Evolutionary conservation across 2,329 filamentous ascomycete species (phyloP).

Genomic region (Penicillium nordicum): DNA sequence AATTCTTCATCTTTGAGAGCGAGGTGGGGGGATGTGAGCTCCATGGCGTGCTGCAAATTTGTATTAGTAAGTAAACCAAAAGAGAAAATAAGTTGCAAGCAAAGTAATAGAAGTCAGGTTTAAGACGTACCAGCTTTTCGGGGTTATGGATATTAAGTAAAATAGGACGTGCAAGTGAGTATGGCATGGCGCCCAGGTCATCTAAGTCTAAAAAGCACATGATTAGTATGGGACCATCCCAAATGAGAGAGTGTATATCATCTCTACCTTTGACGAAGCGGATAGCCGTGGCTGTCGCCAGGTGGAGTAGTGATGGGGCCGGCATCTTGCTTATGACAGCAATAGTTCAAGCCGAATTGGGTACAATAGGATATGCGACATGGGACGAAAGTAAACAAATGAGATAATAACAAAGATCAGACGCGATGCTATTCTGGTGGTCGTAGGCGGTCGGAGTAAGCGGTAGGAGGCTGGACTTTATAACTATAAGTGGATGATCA

Average conservation of each 20-base stretch:
- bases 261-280: constrained; percentile 36
- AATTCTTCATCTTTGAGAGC: constrained; percentile 65
- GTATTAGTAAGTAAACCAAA: constrained; percentile 3
- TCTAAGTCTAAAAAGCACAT: constrained; percentile 49
- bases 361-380: constrained; percentile 4
- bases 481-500: constrained; percentile 1
- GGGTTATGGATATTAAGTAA: constrained; percentile 70
- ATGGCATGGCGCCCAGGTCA: constrained; percentile 70
- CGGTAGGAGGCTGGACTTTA: not conserved
- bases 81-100: not conserved
- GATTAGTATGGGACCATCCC: not conserved
- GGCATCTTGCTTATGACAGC: constrained; percentile 28
- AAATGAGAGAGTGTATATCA: not conserved
- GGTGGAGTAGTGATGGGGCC: constrained; percentile 34
- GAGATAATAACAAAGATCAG: not conserved
- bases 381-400: constrained; percentile 14
- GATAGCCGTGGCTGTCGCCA: constrained; percentile 37
- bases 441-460: not conserved
- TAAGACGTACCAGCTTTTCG: constrained; percentile 61
- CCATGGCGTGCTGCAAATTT: constrained; percentile 54
- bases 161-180: constrained; percentile 62
- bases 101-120: not conserved
- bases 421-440: not conserved
- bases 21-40: constrained; percentile 73
- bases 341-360: constrained; percentile 5